phyloP scores from a whole-genome alignment of 2,329 filamentous ascomycete genomes.

The Dothistroma pini region DNA sequence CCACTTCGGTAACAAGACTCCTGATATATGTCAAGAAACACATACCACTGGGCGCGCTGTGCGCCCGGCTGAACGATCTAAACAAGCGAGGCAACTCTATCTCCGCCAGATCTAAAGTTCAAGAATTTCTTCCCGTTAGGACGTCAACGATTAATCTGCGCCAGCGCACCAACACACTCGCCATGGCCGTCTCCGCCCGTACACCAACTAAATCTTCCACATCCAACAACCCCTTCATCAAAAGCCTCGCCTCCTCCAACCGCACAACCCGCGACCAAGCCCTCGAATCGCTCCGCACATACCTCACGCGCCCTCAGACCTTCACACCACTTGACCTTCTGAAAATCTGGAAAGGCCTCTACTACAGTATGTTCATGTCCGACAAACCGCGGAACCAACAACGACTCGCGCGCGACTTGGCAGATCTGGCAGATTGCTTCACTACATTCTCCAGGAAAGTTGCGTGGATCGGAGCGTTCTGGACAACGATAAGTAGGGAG shows the following conservation, averaged over 20 bases:
- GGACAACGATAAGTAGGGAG: slow-evolving; percentile 50
- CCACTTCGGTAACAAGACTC: not conserved
- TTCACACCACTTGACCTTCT: slow-evolving; percentile 69
- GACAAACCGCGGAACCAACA: slow-evolving; percentile 87
- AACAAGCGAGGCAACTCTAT: slow-evolving; percentile 2
- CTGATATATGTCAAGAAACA: not conserved
- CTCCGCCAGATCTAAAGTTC: not conserved
- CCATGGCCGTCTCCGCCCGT: slow-evolving; percentile 21
- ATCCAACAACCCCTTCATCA: slow-evolving; percentile 60
- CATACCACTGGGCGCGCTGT: not conserved
- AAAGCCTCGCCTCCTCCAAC: slow-evolving; percentile 75
- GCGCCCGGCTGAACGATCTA: not conserved
- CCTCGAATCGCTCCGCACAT: slow-evolving; percentile 71
- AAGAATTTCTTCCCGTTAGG: not conserved
- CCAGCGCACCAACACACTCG: not conserved
- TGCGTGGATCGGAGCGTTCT: slow-evolving; percentile 49
- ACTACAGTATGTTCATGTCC: slow-evolving; percentile 86
- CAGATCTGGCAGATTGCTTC: slow-evolving; percentile 62
- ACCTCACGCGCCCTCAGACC: slow-evolving; percentile 62
- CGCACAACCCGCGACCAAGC: slow-evolving; percentile 40
- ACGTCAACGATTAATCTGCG: not conserved
- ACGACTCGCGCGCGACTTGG: slow-evolving; percentile 72
- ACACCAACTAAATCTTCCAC: slow-evolving; percentile 9
- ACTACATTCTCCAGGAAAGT: slow-evolving; percentile 41
- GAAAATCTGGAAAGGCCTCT: slow-evolving; percentile 93